Base-by-base conservation (phyloP, 2,329 filamentous ascomycete genomes). In the Drechslera avenae region DNA sequence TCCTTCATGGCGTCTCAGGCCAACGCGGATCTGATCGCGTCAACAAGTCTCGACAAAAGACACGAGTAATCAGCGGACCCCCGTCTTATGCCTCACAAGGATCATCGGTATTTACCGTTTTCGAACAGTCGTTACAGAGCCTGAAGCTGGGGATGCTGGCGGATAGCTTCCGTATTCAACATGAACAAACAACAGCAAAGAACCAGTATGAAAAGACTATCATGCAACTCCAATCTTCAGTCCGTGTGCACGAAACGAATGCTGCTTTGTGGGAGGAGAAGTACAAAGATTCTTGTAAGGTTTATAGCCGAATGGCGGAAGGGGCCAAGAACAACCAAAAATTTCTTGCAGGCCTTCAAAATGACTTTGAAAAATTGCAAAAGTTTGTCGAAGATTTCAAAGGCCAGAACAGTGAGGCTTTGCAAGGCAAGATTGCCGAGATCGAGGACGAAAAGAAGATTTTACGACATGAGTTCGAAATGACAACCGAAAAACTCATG, bases 331-430 rank as follows among this genome's bases (percentile, higher is more conserved):
- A 42, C 0, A 54, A 65, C 21, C 55, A 67, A n/a, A 69, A 59
- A 28, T 71, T 54, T 14, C 52, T 65, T 4, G 40, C 55, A 6
- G 69, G 69, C 13, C 47, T 73, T 13, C 63, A 64, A 16, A 63
- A 56, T 9, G 71, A 73, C 40, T 61, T 65, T 17, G 59, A 61
- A 17, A 62, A 56, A 7, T 13, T 67, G 7, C 62, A 64, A 14
- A 57, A 47, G n/a, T 45, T 46, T 0, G 43, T 33, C 6, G 21
- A 46, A 9, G 7, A 6, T 12, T 52, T 57, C n/a, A 63, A 23
- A 40, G 62, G 0, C 34, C 2, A 60, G 7, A 64, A 40, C 43
- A 51, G 53, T 10, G 41, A 52, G 13, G 19, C 26, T 7, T 43
- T 66, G 21, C 40, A 57, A 13, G 49, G 50, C 2, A 61, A 63